A percentile compares a stretch with the other conserved stretches of the same genome.
Conservation (phyloP, 1,139 yeast species). For the Saccharomyces pastorianus region DNA sequence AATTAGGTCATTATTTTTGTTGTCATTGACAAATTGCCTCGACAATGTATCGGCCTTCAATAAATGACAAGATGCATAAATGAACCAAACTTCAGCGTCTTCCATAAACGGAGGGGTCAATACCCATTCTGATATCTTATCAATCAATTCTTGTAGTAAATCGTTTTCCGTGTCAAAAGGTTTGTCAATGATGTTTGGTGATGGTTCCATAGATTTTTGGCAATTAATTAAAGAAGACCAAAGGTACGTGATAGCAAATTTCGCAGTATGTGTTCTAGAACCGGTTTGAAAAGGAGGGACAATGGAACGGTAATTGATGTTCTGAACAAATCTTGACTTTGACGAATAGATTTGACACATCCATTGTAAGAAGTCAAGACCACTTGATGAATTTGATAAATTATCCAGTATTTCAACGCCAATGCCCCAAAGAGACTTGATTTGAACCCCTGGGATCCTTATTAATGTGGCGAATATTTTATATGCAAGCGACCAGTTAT, state of each 20-base stretch:
- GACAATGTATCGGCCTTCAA: slow-evolving; percentile 24
- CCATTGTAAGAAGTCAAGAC: slow-evolving; percentile 29
- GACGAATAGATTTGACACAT: slow-evolving; percentile 25
- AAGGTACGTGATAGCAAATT: slow-evolving; percentile 31
- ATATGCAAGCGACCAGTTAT: slow-evolving; percentile 51
- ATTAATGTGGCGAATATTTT: slow-evolving; percentile 44
- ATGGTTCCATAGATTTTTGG: slow-evolving; percentile 8
- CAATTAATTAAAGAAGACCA: slow-evolving; percentile 29
- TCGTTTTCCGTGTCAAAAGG: slow-evolving; percentile 3
- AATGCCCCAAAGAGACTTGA: slow-evolving; percentile 51
- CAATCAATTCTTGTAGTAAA: slow-evolving; percentile 17
- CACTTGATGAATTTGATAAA: slow-evolving; percentile 8
- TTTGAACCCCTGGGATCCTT: slow-evolving; percentile 42
- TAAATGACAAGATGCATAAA: slow-evolving; percentile 24
- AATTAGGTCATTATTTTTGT: slow-evolving; percentile 4
- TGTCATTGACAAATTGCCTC: slow-evolving; percentile 5
- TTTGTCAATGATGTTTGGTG: slow-evolving; percentile 1
- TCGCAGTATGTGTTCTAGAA: slow-evolving; percentile 32
- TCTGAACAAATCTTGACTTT: slow-evolving; percentile 19
- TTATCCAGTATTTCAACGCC: slow-evolving; percentile 41
- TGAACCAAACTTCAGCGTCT: slow-evolving; percentile 29
- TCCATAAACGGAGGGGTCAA: slow-evolving; percentile 30
- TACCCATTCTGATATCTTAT: slow-evolving; percentile 24
- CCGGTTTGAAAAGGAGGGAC: slow-evolving; percentile 35
- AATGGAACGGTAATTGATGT: slow-evolving; percentile 14